Base-by-base conservation (phyloP, 2,329 filamentous ascomycete genomes). In the Podosphaera aphanis region DNA sequence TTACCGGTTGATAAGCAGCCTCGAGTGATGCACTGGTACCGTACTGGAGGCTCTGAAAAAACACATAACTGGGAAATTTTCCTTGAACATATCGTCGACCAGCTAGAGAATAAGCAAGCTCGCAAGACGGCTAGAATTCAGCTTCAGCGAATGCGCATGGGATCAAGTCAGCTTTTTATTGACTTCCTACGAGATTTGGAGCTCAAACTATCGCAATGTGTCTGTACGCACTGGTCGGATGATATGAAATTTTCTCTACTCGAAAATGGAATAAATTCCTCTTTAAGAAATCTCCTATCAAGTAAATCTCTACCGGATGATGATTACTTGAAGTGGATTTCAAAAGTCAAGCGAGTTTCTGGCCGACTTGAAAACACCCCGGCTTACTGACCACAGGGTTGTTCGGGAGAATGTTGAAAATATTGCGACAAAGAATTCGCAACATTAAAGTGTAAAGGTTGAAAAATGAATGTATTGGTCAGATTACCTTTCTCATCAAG, bases 181-280 rank as follows among this genome's bases (percentile, higher is more conserved):
- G 36, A 39, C 36, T 39, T 18, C 36, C 23, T 25, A n/a, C n/a
- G n/a, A n/a, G 31, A 44, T 23, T 44, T 44, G 8, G 31, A 44
- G 16, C 13, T 44, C 7, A 37, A 37, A 25, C 21, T 44, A 8
- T 25, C 43, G 19, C 29, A 37, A 25, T 44, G 43, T 25, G 43
- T 29, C 3, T 19, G 15, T 10, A 39, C 5, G n/a, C 18, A 4
- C 13, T 18, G 15, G 18, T 10, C 15, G n/a, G 31, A 44, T 18
- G 31, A 25, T 19, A 37, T n/a, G 13, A 44, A 44, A 10, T 37
- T 44, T 2, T 36, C 16, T 6, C 18, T 15, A 2, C 31, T 44
- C 6, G 15, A 44, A 10, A 37, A 18, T 1, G 21, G 23, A 2
- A 21, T 25, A 11, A 44, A 36, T 44, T 4, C 4, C 16, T 10